Evolutionary conservation across 2,329 filamentous ascomycete genomes (phyloP).

Genomic region (Colletotrichum sp.): DNA sequence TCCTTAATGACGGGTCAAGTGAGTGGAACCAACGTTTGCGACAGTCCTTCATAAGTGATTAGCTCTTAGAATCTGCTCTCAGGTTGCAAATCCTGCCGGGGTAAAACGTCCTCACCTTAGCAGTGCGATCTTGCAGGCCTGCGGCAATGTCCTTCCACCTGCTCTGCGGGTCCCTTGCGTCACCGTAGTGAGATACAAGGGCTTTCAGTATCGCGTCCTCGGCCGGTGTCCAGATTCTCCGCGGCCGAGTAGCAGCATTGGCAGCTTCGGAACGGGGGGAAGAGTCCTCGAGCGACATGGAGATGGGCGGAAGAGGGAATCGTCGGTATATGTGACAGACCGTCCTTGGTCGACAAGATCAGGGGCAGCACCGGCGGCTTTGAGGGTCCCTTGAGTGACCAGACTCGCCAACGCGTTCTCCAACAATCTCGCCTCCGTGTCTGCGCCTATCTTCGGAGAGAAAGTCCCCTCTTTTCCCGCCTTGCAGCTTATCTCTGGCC

Average conservation of each 20-base stretch:
- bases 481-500: background rate
- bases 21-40: conserved; percentile 35
- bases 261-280: background rate
- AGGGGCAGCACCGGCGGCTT: background rate
- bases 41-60: conserved; percentile 26
- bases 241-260: background rate
- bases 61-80: background rate
- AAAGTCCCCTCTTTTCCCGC: background rate
- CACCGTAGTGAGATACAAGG: conserved; percentile 31
- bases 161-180: conserved; percentile 27
- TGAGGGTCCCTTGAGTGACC: background rate
- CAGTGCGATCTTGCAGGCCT: conserved; percentile 27
- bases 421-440: background rate
- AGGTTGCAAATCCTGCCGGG: background rate
- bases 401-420: background rate
- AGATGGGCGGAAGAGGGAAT: background rate
- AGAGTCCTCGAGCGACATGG: background rate
- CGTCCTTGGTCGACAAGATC: background rate
- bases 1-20: conserved; percentile 30
- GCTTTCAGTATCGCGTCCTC: conserved; percentile 31
- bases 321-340: background rate
- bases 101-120: background rate
- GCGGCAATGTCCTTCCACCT: conserved; percentile 32
- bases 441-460: background rate
- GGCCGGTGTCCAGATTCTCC: conserved; percentile 27